These are phyloP conservation scores for Venturia asperata DNA, from an alignment of 2,329 filamentous ascomycete genomes.

Conservation along the genomic window DNA sequence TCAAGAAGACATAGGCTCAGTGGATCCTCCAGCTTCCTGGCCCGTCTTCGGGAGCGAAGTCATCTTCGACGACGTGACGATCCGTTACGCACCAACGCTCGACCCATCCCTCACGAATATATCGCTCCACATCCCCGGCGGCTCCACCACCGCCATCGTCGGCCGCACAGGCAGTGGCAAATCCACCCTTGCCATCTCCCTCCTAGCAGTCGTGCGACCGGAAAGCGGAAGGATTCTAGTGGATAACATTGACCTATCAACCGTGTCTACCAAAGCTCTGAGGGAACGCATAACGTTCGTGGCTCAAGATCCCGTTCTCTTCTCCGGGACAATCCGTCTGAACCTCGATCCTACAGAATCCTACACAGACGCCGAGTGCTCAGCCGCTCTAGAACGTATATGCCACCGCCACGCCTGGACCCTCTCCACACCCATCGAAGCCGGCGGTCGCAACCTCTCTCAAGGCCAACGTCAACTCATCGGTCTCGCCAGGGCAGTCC, in stretches of 20 bases:
- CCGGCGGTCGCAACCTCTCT: constrained; percentile 54
- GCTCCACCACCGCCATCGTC: constrained; percentile 70
- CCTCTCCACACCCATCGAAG: constrained; percentile 50
- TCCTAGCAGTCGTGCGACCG: constrained; percentile 46
- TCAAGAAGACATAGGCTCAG: constrained; percentile 60
- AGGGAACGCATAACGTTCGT: constrained; percentile 59
- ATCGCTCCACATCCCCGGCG: constrained; percentile 67
- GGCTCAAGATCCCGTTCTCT: constrained; percentile 60
- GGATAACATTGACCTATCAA: constrained; percentile 54
- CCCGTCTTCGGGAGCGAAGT: constrained; percentile 66
- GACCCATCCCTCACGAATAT: constrained; percentile 64
- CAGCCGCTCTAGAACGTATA: constrained; percentile 47
- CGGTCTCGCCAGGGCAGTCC: constrained; percentile 55
- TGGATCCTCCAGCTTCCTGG: constrained; percentile 69
- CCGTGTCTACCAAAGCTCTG: constrained; percentile 52
- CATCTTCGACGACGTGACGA: constrained; percentile 66
- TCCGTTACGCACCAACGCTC: constrained; percentile 71
- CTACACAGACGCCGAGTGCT: constrained; percentile 50
- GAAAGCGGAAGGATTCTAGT: constrained; percentile 51
- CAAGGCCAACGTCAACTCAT: constrained; percentile 61
- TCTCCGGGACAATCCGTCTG: constrained; percentile 53
- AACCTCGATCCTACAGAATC: constrained; percentile 57
- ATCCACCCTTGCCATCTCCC: constrained; percentile 61
- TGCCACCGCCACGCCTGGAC: constrained; percentile 51
- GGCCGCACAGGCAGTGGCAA: constrained; percentile 73